Conservation (phyloP, 164 flowering plant species). For the Pachysandra terminalis region DNA sequence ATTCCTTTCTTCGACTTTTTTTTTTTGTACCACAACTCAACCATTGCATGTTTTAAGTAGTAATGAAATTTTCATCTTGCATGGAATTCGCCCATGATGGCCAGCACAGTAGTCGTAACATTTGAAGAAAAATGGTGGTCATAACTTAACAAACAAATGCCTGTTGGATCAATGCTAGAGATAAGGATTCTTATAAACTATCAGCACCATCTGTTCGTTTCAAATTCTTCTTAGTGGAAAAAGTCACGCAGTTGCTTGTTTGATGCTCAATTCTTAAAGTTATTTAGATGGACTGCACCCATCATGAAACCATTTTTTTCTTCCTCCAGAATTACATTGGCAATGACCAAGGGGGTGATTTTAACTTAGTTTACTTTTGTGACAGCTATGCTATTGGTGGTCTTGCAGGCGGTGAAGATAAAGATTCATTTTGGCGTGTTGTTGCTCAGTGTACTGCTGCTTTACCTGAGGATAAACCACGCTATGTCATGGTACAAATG, state of each 20-base stretch:
- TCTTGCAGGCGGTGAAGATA: slow-evolving; percentile 98
- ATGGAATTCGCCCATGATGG: neutral
- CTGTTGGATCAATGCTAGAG: neutral
- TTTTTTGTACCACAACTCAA: too few species aligned
- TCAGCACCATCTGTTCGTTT: too few species aligned
- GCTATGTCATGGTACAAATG: slow-evolving; percentile 85
- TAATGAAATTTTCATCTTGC: neutral
- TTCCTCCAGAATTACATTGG: neutral
- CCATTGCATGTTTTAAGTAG: too few species aligned
- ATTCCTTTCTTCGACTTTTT: too few species aligned
- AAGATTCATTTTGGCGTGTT: slow-evolving; percentile 98
- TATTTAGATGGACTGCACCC: neutral
- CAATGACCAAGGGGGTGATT: slow-evolving; percentile 11
- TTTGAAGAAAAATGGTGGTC: neutral
- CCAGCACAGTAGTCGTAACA: neutral
- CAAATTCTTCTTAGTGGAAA: neutral
- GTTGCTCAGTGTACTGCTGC: slow-evolving; percentile 97
- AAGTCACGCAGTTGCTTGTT: neutral
- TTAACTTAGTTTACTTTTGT: slow-evolving; percentile 37
- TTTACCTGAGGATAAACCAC: slow-evolving; percentile 92
- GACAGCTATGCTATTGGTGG: slow-evolving; percentile 99
- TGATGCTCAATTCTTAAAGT: too few species aligned
- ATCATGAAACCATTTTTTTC: neutral
- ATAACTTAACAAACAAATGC: neutral
- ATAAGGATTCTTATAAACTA: neutral